Base-by-base conservation (phyloP, 2,329 filamentous ascomycete genomes). In the Pseudogymnoascus verrucosus region DNA sequence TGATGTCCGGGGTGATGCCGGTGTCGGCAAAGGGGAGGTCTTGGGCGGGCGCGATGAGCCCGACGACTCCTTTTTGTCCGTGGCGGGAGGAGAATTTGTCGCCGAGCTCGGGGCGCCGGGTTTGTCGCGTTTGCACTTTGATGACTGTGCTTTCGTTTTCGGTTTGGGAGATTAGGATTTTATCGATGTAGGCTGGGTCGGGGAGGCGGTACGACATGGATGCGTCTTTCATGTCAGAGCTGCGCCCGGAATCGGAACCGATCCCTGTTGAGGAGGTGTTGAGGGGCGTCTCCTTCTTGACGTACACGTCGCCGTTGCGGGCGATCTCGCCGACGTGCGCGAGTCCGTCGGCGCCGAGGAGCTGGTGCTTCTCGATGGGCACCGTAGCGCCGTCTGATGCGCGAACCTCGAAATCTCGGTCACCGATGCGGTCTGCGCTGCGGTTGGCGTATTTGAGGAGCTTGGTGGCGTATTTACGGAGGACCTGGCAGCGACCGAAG, bases 41-140 rank as follows among this genome's bases (percentile, higher is more conserved):
- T 73, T 95, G 92, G 77, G 98, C 93, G 67, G 96, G 90, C 16
- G 93, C 92, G 64, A 99, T 97, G 70, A 98, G 93, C 64, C 95
- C 95, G 1, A 96, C 92, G 19, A 98, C 95, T 79, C 95, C 95
- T 76, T 99, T 99, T 73, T 99, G 95, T 19, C 95, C 95, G 82
- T 99, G 95, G 65, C 95, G 91, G 61, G 95, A 99, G 0, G 93
- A 97, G 78, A 99, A 99, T 75, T 99, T 99, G 82, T 99, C 95
- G 62, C 95, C 95, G 2, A 99, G 84, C 75, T 99, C 96, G 0
- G 95, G 95, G 4, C 93, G 86, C 44, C 96, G 87, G 0, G 96
- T 99, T 75, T 99, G 96, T n/a, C 96, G 84, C 0, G 93, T 96
- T 73, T 97, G 90, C 12, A 98, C 89, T 76, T 99, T 99, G 80